Percentiles rank a stretch among this genome's conserved stretches.
phyloP scores from a whole-genome alignment of 2,329 filamentous ascomycete genomes.

The Ophiocordyceps robertsii region DNA sequence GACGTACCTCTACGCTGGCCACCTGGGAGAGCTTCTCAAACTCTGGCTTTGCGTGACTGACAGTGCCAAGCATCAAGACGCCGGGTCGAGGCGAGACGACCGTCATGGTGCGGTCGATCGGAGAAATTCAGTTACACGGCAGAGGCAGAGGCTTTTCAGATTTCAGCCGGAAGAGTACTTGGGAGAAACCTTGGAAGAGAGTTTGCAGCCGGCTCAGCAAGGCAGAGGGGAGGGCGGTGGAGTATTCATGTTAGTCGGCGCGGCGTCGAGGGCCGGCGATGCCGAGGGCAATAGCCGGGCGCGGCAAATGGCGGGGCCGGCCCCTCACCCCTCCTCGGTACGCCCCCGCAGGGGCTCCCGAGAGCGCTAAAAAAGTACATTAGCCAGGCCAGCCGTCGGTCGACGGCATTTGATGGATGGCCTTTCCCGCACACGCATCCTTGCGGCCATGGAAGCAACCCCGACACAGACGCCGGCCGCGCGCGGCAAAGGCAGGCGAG shows the following conservation, averaged over 20 bases:
- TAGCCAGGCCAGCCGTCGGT: neutral
- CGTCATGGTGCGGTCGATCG: neutral
- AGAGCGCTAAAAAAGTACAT: neutral
- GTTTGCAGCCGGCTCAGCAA: too few species aligned
- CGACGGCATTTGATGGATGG: neutral
- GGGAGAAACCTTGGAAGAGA: too few species aligned
- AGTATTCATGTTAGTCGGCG: too few species aligned
- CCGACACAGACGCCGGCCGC: slow-evolving; percentile 8
- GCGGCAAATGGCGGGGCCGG: neutral
- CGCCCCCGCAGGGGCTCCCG: neutral
- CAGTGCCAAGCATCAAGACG: slow-evolving; percentile 8
- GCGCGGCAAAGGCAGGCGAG: slow-evolving; percentile 12
- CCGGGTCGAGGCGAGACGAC: slow-evolving; percentile 1
- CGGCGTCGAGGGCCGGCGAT: too few species aligned
- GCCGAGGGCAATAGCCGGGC: too few species aligned
- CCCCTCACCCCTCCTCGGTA: neutral
- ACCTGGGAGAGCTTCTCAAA: slow-evolving; percentile 7
- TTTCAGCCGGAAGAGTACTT: too few species aligned
- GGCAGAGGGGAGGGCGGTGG: too few species aligned
- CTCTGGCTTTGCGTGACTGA: slow-evolving; percentile 7
- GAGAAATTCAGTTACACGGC: neutral
- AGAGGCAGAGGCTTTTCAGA: neutral
- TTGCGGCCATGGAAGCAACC: slow-evolving; percentile 3
- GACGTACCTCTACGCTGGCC: slow-evolving; percentile 5
- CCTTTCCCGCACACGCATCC: neutral